These are phyloP conservation scores for Gigaspora rosea DNA, from an alignment of 192 early-diverging fungal genomes.

Conservation along the genomic window DNA sequence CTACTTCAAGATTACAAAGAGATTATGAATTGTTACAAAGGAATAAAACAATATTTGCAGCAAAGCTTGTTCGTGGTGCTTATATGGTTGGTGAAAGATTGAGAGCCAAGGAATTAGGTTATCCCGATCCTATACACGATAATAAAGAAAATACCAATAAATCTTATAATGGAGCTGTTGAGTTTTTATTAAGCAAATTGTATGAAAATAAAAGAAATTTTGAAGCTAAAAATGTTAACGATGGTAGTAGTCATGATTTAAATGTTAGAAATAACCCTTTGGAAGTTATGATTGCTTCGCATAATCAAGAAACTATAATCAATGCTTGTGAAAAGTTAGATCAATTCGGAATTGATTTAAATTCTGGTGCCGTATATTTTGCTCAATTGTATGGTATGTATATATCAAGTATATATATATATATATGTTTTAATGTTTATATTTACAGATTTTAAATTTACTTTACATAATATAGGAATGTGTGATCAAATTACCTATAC, in stretches of 20 bases:
- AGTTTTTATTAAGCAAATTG: slow-evolving; percentile 67
- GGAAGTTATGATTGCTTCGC: slow-evolving; percentile 84
- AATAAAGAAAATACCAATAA: slow-evolving; percentile 79
- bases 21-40: slow-evolving; percentile 70
- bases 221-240: not conserved
- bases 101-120: slow-evolving; percentile 68
- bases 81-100: slow-evolving; percentile 57
- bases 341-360: slow-evolving; percentile 51
- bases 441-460: not conserved
- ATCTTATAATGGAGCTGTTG: slow-evolving; percentile 78
- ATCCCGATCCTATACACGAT: slow-evolving; percentile 81
- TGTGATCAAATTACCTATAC: slow-evolving; percentile 85
- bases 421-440: not conserved
- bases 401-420: not conserved
- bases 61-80: slow-evolving; percentile 87
- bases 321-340: slow-evolving; percentile 65
- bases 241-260: not conserved
- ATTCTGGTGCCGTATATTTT: slow-evolving; percentile 75
- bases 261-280: slow-evolving; percentile 47
- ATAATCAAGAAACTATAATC: slow-evolving; percentile 83
- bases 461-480: slow-evolving; percentile 61
- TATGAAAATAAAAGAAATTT: slow-evolving; percentile 5
- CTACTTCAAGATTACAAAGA: slow-evolving; percentile 57
- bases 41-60: slow-evolving; percentile 75
- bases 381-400: slow-evolving; percentile 79